Evolutionary conservation across 2,329 filamentous ascomycete species (phyloP), one percentile per base, ranked within the genome.

Genomic region (Phialemoniopsis sp.): DNA sequence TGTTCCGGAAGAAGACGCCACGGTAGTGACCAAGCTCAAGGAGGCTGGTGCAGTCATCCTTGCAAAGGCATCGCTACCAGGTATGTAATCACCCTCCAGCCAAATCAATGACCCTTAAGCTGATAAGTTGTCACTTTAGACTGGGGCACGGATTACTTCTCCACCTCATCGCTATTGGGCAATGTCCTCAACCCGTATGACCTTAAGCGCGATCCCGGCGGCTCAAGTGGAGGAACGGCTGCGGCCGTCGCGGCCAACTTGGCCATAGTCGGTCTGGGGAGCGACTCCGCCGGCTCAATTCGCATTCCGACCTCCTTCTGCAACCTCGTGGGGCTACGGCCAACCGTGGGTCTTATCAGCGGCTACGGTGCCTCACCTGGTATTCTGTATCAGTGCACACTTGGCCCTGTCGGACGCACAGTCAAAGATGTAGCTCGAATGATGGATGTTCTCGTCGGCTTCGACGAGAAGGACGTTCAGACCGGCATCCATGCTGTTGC

Each of bases 131-230:
- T n/a, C n/a, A n/a, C n/a, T n/a, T n/a, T n/a, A n/a, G n/a, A n/a
- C n/a, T n/a, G n/a, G n/a, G n/a, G n/a, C n/a, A n/a, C n/a, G n/a
- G n/a, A n/a, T n/a, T n/a, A n/a, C n/a, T n/a, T n/a, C n/a, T n/a
- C n/a, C n/a, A n/a, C n/a, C n/a, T n/a, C n/a, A n/a, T n/a, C n/a
- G n/a, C n/a, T n/a, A n/a, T n/a, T n/a, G n/a, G 80, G 80, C 2
- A 80, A 85, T 53, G 73, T 71, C 13, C 43, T 46, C 21, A 51
- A 50, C 38, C 49, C 49, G 6, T 50, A 53, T 30, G 45, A 44
- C 21, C 41, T 46, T 4, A 33, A 21, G 8, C 41, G 47, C 33
- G 49, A 49, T 18, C 44, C 49, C 0, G 43, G 50, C 5, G 50
- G 41, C 3, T 53, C 47, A 8, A 50, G 46, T 0, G 43, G 44